These are phyloP conservation scores for Phylloboletellus chloephorus DNA, from an alignment of 1,284 basidiomycete genomes.

Conservation along the genomic window DNA sequence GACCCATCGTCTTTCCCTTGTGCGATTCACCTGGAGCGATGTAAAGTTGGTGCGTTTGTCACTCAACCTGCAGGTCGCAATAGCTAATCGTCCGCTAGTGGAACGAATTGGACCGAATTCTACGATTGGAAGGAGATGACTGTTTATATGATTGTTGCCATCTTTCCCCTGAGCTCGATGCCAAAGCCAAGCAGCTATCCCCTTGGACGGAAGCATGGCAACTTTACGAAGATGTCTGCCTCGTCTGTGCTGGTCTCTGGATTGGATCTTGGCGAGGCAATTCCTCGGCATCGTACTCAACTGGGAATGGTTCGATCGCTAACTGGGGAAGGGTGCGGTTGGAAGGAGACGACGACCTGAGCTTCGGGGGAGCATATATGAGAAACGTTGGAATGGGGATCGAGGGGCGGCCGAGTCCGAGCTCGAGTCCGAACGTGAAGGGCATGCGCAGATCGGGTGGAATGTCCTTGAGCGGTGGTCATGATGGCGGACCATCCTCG, in stretches of 20 bases:
- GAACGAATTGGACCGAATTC: slow-evolving; percentile 65
- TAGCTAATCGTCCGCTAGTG: slow-evolving; percentile 40
- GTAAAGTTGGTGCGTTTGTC: slow-evolving; percentile 52
- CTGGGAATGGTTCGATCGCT: slow-evolving; percentile 36
- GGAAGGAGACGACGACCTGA: slow-evolving; percentile 61
- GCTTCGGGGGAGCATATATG: slow-evolving; percentile 37
- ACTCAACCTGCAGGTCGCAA: background rate
- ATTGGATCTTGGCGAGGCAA: slow-evolving; percentile 59
- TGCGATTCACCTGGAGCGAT: slow-evolving; percentile 77
- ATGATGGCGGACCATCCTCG: slow-evolving; percentile 33
- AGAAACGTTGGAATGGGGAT: slow-evolving; percentile 64
- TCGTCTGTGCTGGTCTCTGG: slow-evolving; percentile 73
- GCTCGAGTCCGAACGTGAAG: slow-evolving; percentile 30
- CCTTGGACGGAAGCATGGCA: slow-evolving; percentile 70
- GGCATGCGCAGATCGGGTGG: slow-evolving; percentile 37
- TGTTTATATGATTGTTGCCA: slow-evolving; percentile 35
- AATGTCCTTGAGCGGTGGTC: slow-evolving; percentile 31
- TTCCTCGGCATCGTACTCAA: slow-evolving; percentile 43
- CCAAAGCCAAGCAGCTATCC: slow-evolving; percentile 38
- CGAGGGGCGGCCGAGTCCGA: slow-evolving; percentile 48
- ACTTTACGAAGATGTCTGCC: slow-evolving; percentile 75
- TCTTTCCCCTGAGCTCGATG: slow-evolving; percentile 26
- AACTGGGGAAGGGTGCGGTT: slow-evolving; percentile 53
- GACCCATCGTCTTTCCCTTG: slow-evolving; percentile 50
- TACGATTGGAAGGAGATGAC: slow-evolving; percentile 45